A percentile compares a stretch with the other conserved stretches of the same genome.
phyloP scores from a whole-genome alignment of 1,139 yeast species.

The Eremothecium coryli region DNA sequence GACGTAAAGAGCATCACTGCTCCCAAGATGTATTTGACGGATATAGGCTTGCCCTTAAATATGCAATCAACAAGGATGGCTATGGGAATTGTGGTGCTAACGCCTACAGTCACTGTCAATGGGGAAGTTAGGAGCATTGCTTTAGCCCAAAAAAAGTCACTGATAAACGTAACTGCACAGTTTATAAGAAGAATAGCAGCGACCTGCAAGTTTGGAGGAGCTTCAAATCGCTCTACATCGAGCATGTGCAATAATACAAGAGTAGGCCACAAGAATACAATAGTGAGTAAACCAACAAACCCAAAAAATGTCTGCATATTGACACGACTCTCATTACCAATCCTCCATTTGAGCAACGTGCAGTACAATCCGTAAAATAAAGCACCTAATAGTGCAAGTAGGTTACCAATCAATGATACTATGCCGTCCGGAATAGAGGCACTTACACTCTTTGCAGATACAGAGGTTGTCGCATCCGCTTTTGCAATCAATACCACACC shows the following conservation, averaged over 20 bases:
- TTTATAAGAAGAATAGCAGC: constrained; percentile 51
- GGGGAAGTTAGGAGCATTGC: constrained; percentile 92
- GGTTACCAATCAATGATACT: constrained; percentile 53
- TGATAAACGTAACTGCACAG: constrained; percentile 67
- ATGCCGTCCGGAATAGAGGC: constrained; percentile 34
- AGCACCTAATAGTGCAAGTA: constrained; percentile 76
- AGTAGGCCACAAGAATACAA: constrained; percentile 76
- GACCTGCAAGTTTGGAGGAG: constrained; percentile 51
- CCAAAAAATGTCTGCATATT: constrained; percentile 88
- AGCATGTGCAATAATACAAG: constrained; percentile 52
- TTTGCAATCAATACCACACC: constrained; percentile 77
- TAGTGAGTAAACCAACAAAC: constrained; percentile 79
- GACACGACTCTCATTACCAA: constrained; percentile 61
- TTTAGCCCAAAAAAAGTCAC: constrained; percentile 93
- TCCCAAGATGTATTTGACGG: constrained; percentile 61
- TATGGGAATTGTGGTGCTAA: constrained; percentile 85
- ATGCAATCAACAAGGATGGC: constrained; percentile 89
- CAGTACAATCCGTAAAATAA: constrained; percentile 86
- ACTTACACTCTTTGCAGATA: constrained; percentile 9
- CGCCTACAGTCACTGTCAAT: constrained; percentile 87
- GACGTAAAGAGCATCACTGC: constrained; percentile 74
- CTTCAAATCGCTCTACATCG: constrained; percentile 59
- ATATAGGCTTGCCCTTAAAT: constrained; percentile 53
- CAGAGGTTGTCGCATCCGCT: constrained; percentile 33
- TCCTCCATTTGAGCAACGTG: constrained; percentile 64